Conservation (phyloP, 2,329 filamentous ascomycete genomes). For the Aspergillus pseudotamarii region DNA sequence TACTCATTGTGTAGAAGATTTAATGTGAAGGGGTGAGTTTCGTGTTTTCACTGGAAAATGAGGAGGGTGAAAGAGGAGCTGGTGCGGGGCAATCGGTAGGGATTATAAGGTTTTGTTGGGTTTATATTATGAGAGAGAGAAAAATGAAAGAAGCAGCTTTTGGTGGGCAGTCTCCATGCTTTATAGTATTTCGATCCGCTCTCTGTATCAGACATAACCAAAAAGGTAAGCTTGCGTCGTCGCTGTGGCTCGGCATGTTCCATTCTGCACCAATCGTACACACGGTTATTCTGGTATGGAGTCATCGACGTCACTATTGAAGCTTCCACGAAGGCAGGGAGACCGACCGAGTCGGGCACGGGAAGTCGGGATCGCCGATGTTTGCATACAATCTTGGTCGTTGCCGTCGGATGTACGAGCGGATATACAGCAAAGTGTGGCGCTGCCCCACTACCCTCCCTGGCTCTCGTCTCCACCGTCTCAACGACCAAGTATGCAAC, state of each 20-base stretch:
- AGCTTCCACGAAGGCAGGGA: neutral
- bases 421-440: slow-evolving; percentile 5
- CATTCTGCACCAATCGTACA: neutral
- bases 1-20: neutral
- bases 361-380: neutral
- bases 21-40: neutral
- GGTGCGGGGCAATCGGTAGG: neutral
- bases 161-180: neutral
- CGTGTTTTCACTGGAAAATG: neutral
- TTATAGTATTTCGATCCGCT: neutral
- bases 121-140: neutral
- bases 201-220: neutral
- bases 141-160: neutral
- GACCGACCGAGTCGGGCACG: neutral
- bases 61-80: neutral
- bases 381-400: neutral
- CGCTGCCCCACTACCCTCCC: neutral
- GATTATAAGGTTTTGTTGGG: neutral
- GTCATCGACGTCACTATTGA: neutral
- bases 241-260: neutral
- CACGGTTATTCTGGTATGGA: neutral
- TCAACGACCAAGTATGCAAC: neutral
- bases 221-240: neutral
- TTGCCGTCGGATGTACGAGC: neutral
- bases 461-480: neutral